Evolutionary conservation across 2,329 filamentous ascomycete species (phyloP).

Genomic region (Lachnellula occidentalis): DNA sequence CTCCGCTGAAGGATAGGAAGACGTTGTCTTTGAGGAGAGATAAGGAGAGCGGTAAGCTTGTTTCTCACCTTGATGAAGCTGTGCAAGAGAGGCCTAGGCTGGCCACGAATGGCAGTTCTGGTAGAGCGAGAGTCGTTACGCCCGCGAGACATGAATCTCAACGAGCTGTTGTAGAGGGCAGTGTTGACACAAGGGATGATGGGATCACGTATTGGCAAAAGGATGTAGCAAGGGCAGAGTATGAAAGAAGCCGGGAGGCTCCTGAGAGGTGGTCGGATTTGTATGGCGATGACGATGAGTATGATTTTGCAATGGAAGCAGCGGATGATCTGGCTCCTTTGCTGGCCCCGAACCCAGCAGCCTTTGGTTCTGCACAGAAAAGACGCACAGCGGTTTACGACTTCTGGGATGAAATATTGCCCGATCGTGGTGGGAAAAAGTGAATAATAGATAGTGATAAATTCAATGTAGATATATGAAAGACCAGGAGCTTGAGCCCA

Average conservation of each 20-base stretch:
- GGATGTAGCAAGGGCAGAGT: not conserved
- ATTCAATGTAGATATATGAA: too few species aligned
- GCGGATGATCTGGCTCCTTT: not conserved
- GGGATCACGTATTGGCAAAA: not conserved
- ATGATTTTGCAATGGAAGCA: not conserved
- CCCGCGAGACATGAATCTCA: not conserved
- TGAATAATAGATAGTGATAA: not conserved
- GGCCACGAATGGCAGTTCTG: not conserved
- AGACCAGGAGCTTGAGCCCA: too few species aligned
- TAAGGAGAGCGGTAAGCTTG: not conserved
- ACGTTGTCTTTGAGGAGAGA: not conserved
- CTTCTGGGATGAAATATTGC: conserved; percentile 7
- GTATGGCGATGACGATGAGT: not conserved
- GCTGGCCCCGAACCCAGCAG: not conserved
- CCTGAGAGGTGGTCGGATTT: conserved; percentile 2
- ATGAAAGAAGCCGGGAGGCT: not conserved
- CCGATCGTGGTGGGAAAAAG: not conserved
- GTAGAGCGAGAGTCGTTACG: not conserved
- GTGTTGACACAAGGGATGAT: not conserved
- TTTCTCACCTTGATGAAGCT: not conserved
- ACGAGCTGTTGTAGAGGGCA: not conserved
- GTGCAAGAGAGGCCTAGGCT: not conserved
- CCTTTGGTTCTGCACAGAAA: too few species aligned
- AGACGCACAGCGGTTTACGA: conserved; percentile 3
- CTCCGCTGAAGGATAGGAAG: conserved; percentile 12